Base-by-base conservation (phyloP, 305 asterid genomes). In the Fraxinus velutina region DNA sequence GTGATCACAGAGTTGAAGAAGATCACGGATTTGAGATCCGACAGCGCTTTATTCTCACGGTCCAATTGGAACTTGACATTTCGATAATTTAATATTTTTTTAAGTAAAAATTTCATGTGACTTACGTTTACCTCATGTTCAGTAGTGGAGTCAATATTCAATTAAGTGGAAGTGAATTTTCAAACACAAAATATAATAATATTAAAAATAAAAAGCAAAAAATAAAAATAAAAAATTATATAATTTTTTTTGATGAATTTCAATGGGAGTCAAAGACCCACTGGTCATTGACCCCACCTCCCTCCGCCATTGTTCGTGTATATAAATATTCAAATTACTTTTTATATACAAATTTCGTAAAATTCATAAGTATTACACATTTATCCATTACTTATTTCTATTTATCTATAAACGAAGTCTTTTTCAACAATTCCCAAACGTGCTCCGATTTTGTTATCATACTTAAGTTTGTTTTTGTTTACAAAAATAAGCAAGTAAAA, bases 391-490 rank as follows among this genome's bases (percentile, higher is more conserved):
- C 7, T 50, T 15, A 50, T 50, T 50, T 50, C 21, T 50, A 15
- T 50, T 50, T 15, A 4, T 50, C n/a, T 15, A 50, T 50, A 50
- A 47, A 50, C 21, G n/a, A 50, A 50, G 17, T 50, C 21, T 0
- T 50, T 50, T 47, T 50, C 7, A 50, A 50, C 60, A 15, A 19
- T 50, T 15, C 2, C 7, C 7, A 50, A 17, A 15, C 6, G 8
- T 50, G 62, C 74, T 78, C 29, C 19, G 50, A 74, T 9, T 75
- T 64, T 29, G 8, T 57, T 47, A 13, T 15, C 1, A 22, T 10
- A 64, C 42, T 62, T 60, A 12, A 55, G 81, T 17, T 64, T 78
- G 15, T 83, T 62, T 47, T 50, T n/a, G 60, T 50, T 50, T 50
- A 50, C 60, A 77, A 77, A 72, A n/a, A 60, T 81, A 0, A 75